A percentile compares a stretch with the other conserved stretches of the same genome.
Evolutionary conservation across 1,284 basidiomycete genomes (phyloP).

Genomic region (Boletellus deceptivus): DNA sequence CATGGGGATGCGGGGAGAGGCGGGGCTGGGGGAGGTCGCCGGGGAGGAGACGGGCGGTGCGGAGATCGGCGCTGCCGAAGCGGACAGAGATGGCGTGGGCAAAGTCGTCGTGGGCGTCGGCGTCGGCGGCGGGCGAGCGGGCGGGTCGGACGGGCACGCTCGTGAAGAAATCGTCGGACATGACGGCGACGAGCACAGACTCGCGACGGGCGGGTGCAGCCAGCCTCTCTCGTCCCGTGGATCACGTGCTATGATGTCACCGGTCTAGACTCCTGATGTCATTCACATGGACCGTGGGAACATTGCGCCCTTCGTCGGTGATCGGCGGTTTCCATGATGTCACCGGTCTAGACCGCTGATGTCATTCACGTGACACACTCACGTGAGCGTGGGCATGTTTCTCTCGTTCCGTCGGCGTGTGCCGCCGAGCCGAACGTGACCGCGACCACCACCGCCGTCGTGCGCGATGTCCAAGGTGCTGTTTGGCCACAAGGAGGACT

Average conservation of each 20-base stretch:
- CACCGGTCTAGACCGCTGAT: conserved; percentile 28
- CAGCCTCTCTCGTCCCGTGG: not conserved
- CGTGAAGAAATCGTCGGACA: conserved; percentile 34
- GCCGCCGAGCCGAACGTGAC: conserved; percentile 6
- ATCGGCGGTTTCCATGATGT: conserved; percentile 24
- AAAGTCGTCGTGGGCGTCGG: conserved; percentile 32
- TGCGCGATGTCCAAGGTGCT: conserved; percentile 59
- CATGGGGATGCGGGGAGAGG: not conserved
- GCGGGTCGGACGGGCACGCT: conserved; percentile 18
- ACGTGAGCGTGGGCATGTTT: conserved; percentile 17
- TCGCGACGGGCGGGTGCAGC: no score
- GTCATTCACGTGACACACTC: conserved; percentile 28
- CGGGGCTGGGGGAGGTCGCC: conserved; percentile 9
- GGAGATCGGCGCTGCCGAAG: conserved; percentile 31
- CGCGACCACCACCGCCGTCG: not conserved
- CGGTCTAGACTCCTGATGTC: conserved; percentile 28
- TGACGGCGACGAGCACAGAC: conserved; percentile 6
- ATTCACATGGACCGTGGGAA: conserved; percentile 19
- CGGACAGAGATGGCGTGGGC: conserved; percentile 39
- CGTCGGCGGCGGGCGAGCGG: not conserved
- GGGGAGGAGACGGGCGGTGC: conserved; percentile 35
- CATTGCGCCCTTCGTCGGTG: no score
- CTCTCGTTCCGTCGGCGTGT: conserved; percentile 20
- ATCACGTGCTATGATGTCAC: conserved; percentile 36
- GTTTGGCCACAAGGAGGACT: conserved; percentile 65